These are phyloP conservation scores for Neurospora sp. DNA, from an alignment of 495 filamentous ascomycete genomes.

Conservation along the genomic window DNA sequence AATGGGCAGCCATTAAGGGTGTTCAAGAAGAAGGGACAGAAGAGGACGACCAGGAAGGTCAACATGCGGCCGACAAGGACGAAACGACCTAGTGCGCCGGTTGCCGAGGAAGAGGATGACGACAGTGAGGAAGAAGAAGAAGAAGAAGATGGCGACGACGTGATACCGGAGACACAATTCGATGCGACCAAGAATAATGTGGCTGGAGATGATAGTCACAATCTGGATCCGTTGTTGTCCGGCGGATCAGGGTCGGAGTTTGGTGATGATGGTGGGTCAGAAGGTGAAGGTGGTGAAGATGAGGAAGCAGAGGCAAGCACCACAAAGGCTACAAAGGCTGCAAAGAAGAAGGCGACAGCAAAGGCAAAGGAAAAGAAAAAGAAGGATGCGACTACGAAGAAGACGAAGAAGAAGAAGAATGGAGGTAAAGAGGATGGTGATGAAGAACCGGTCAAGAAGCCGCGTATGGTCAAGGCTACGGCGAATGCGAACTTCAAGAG, in stretches of 20 bases:
- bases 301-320: constrained; percentile 15
- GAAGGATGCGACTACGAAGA: constrained; percentile 15
- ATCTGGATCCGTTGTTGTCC: constrained; percentile 1
- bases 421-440: constrained; percentile 29
- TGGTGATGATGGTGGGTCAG: constrained; percentile 9
- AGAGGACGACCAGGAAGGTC: constrained; percentile 70
- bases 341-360: constrained; percentile 22
- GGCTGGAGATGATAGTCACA: constrained; percentile 11
- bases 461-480: constrained; percentile 58
- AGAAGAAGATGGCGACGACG: constrained; percentile 11
- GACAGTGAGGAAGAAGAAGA: constrained; percentile 7
- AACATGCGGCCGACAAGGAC: constrained; percentile 50
- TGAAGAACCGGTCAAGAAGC: constrained; percentile 34
- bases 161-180: constrained; percentile 37
- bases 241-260: constrained; percentile 12
- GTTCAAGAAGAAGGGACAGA: constrained; percentile 91
- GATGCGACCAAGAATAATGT: constrained; percentile 13
- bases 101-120: constrained; percentile 9
- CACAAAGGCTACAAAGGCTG: constrained; percentile 11
- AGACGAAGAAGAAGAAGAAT: constrained; percentile 21
- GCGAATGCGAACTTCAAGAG: constrained; percentile 77
- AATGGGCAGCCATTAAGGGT: constrained; percentile 43
- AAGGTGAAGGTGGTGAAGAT: constrained; percentile 20
- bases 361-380: background rate
- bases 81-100: constrained; percentile 32